Evolutionary conservation across 805 yeast species (phyloP).

Genomic region (Lipomyces yamanashiensis): DNA sequence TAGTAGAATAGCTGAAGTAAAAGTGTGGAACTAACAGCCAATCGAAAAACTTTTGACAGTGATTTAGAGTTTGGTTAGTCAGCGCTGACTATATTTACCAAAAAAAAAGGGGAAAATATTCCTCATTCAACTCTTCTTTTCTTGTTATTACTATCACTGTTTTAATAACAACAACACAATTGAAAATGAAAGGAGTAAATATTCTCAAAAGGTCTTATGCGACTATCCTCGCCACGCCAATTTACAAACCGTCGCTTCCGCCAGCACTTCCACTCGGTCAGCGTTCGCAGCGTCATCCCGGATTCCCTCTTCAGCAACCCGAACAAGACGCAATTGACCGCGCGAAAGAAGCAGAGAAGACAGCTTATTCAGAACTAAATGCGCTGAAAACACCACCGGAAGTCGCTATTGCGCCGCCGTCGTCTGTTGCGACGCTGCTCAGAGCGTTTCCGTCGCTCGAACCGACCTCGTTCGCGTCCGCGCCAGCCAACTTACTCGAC

Average conservation of each 20-base stretch:
- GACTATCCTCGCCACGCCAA: slow-evolving; percentile 4
- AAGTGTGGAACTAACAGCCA: no score
- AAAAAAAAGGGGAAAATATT: no score
- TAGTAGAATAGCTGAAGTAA: no score
- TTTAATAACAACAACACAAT: slow-evolving; percentile 7
- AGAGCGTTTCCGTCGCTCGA: slow-evolving; percentile 89
- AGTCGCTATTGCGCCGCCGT: slow-evolving; percentile 23
- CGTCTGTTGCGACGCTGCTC: slow-evolving; percentile 24
- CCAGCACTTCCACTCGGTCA: slow-evolving; percentile 1
- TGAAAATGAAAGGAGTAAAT: no score
- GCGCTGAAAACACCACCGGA: slow-evolving; percentile 5
- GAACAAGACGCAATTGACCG: neutral
- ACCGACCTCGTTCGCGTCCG: slow-evolving; percentile 77
- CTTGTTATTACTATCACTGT: no score
- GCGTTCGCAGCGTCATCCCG: slow-evolving; percentile 6
- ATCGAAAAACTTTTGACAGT: no score
- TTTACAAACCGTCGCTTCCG: neutral
- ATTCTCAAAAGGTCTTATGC: neutral
- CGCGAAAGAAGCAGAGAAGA: slow-evolving; percentile 1
- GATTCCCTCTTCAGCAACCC: slow-evolving; percentile 7
- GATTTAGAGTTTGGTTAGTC: no score
- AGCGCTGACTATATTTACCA: no score
- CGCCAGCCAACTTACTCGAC: slow-evolving; percentile 70
- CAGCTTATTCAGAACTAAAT: neutral
- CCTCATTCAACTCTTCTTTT: no score